Percentiles rank a stretch among this genome's conserved stretches.
phyloP scores from a whole-genome alignment of 2,329 filamentous ascomycete genomes.

The Mariannaea sp. region DNA sequence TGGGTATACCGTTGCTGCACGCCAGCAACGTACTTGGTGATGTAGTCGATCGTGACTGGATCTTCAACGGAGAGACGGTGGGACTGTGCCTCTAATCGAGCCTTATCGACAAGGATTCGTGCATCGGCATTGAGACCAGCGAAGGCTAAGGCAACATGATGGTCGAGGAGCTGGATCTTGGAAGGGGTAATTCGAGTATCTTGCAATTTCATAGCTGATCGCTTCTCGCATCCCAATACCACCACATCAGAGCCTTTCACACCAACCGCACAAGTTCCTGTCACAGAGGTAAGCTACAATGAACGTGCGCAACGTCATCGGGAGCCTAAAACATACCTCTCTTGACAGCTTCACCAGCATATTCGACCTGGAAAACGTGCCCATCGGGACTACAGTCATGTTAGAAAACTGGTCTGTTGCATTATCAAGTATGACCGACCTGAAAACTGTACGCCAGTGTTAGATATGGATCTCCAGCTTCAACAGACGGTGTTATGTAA shows the following conservation, averaged over 20 bases:
- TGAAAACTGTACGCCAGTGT: slow-evolving; percentile 72
- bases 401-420: slow-evolving; percentile 47
- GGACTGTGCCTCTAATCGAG: slow-evolving; percentile 93
- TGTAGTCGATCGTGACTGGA: slow-evolving; percentile 97
- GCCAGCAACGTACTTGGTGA: slow-evolving; percentile 97
- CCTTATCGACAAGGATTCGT: slow-evolving; percentile 97
- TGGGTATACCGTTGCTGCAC: slow-evolving; percentile 99
- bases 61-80: slow-evolving; percentile 97
- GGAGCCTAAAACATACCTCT: slow-evolving; percentile 67
- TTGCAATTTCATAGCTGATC: slow-evolving; percentile 98
- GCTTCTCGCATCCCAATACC: slow-evolving; percentile 96
- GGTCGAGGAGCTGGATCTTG: slow-evolving; percentile 96
- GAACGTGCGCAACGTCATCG: slow-evolving; percentile 4
- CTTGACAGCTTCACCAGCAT: slow-evolving; percentile 98
- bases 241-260: slow-evolving; percentile 96
- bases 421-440: slow-evolving; percentile 54
- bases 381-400: slow-evolving; percentile 80
- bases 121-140: slow-evolving; percentile 97
- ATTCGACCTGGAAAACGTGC: slow-evolving; percentile 99
- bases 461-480: slow-evolving; percentile 48
- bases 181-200: slow-evolving; percentile 98
- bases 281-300: slow-evolving; percentile 26
- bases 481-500: slow-evolving; percentile 35
- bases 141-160: slow-evolving; percentile 95
- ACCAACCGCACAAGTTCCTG: slow-evolving; percentile 95